These are phyloP conservation scores for Phytophthora foliorum DNA, from an alignment of 352 stramenopile species.

Conservation along the genomic window DNA sequence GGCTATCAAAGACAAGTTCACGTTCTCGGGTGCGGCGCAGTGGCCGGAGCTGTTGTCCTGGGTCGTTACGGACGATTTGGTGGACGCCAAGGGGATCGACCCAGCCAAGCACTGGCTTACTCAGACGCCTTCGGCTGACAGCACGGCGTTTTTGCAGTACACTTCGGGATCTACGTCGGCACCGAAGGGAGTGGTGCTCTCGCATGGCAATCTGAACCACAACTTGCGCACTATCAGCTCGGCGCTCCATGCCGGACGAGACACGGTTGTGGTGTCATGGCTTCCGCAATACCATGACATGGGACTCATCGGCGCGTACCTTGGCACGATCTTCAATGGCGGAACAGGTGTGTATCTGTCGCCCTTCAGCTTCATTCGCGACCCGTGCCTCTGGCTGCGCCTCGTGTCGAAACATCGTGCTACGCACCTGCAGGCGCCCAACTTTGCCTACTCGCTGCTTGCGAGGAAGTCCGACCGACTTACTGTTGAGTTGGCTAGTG, in stretches of 20 bases:
- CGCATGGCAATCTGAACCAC: slow-evolving; percentile 97
- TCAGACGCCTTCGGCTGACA: slow-evolving; percentile 49
- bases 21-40: slow-evolving; percentile 57
- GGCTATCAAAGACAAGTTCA: slow-evolving; percentile 86
- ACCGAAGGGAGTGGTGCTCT: slow-evolving; percentile 99
- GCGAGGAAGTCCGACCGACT: slow-evolving; percentile 94
- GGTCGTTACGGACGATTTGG: slow-evolving; percentile 86
- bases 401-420: slow-evolving; percentile 88
- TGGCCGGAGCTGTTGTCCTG: slow-evolving; percentile 93
- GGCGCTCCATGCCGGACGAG: slow-evolving; percentile 88
- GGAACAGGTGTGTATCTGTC: slow-evolving; percentile 98
- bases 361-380: slow-evolving; percentile 97
- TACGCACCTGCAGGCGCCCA: slow-evolving; percentile 98
- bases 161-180: slow-evolving; percentile 98
- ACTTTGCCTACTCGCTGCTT: slow-evolving; percentile 98
- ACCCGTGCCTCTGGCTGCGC: slow-evolving; percentile 97
- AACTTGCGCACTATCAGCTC: slow-evolving; percentile 97
- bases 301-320: slow-evolving; percentile 97
- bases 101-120: slow-evolving; percentile 53
- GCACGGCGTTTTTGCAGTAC: slow-evolving; percentile 99
- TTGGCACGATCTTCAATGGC: slow-evolving; percentile 85
- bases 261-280: slow-evolving; percentile 98
- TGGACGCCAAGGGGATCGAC: slow-evolving; percentile 59
- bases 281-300: slow-evolving; percentile 99
- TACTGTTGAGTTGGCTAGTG: slow-evolving; percentile 25